Percentiles rank a stretch among this genome's conserved stretches.
Evolutionary conservation across 495 filamentous ascomycete species (phyloP).

Genomic region (Hapsidospora chrysogenum): DNA sequence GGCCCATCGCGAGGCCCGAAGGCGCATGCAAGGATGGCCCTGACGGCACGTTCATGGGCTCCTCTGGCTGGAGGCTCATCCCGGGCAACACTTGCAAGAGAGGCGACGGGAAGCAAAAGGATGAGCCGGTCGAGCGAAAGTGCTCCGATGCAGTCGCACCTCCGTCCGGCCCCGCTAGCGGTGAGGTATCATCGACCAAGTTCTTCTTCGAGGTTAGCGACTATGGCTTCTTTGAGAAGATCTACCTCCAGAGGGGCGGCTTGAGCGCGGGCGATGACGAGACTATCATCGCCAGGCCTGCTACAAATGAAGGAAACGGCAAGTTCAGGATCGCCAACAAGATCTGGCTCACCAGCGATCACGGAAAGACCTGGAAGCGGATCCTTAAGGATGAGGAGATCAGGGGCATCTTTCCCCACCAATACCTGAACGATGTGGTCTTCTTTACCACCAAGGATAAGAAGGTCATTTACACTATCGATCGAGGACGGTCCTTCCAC

Average conservation of each 20-base stretch:
- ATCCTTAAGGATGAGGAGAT: constrained; percentile 47
- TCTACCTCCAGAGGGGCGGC: constrained; percentile 68
- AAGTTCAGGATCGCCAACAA: neutral
- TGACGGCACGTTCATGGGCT: constrained; percentile 57
- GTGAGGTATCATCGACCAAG: constrained; percentile 39
- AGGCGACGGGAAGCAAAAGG: constrained; percentile 35
- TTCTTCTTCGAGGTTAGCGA: constrained; percentile 37
- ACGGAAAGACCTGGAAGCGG: constrained; percentile 64
- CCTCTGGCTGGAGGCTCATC: constrained; percentile 82
- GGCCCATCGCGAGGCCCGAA: constrained; percentile 35
- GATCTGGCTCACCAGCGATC: constrained; percentile 45
- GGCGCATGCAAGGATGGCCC: constrained; percentile 46
- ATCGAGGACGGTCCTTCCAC: constrained; percentile 53
- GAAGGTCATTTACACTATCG: constrained; percentile 58
- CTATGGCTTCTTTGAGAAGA: constrained; percentile 41
- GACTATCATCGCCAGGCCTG: constrained; percentile 68
- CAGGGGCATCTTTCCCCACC: constrained; percentile 51
- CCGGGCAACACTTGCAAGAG: constrained; percentile 75
- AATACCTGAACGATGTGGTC: constrained; percentile 61
- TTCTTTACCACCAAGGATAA: constrained; percentile 62
- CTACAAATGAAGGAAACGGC: constrained; percentile 13
- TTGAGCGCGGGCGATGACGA: constrained; percentile 50
- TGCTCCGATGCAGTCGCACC: constrained; percentile 25
- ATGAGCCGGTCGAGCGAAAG: constrained; percentile 39
- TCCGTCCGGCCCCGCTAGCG: constrained; percentile 29